phyloP scores from a whole-genome alignment of 1,139 yeast species.

The Zygotorulaspora mrakii region DNA sequence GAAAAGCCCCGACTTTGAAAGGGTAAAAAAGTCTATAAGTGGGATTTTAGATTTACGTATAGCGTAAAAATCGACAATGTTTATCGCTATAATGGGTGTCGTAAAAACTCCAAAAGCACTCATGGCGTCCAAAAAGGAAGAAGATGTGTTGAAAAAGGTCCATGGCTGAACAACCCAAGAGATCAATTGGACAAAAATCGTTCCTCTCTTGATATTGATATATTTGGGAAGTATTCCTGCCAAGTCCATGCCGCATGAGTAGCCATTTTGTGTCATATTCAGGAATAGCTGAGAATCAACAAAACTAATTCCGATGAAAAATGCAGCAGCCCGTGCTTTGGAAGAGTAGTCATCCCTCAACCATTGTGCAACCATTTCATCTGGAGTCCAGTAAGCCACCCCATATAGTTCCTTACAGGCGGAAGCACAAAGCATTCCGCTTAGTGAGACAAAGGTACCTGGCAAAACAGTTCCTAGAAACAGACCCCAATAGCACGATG shows the following conservation, averaged over 20 bases:
- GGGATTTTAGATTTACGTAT: slow-evolving; percentile 34
- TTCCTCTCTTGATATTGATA: slow-evolving; percentile 41
- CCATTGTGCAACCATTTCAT: slow-evolving; percentile 32
- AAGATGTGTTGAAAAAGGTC: slow-evolving; percentile 37
- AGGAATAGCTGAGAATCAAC: slow-evolving; percentile 38
- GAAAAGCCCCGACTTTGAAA: slow-evolving; percentile 25
- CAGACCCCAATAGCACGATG: slow-evolving; percentile 26
- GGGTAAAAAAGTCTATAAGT: slow-evolving; percentile 24
- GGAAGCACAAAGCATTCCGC: slow-evolving; percentile 36
- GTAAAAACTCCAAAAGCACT: slow-evolving; percentile 36
- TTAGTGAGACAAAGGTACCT: slow-evolving; percentile 37
- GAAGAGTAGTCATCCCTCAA: slow-evolving; percentile 28
- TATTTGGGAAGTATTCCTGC: slow-evolving; percentile 42
- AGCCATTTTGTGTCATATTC: slow-evolving; percentile 43
- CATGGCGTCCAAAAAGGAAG: slow-evolving; percentile 37
- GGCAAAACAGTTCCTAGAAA: slow-evolving; percentile 24
- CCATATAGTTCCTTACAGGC: slow-evolving; percentile 32
- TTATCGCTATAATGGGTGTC: slow-evolving; percentile 36
- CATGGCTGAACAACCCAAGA: slow-evolving; percentile 39
- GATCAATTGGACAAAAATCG: slow-evolving; percentile 33
- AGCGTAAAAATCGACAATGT: slow-evolving; percentile 33
- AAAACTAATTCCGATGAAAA: slow-evolving; percentile 38
- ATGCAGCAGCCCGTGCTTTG: slow-evolving; percentile 39
- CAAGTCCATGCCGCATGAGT: slow-evolving; percentile 46
- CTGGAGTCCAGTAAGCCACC: slow-evolving; percentile 36